Base-by-base conservation (phyloP, 1,139 yeast genomes). In the Yamadazyma siamensis region DNA sequence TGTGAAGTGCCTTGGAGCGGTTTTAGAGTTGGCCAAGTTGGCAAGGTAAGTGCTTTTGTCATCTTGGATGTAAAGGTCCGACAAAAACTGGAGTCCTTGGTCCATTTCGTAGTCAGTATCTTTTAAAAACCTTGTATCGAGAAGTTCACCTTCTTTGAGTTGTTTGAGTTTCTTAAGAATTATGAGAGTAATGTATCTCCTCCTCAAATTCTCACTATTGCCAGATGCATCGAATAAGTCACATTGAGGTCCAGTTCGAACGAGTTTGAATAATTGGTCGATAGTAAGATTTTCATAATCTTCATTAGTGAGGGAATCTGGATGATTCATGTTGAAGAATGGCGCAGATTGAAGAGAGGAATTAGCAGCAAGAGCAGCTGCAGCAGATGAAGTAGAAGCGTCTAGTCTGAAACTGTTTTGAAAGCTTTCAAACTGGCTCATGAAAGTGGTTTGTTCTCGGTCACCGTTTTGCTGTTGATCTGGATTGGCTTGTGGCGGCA, bases 1-100 rank as follows among this genome's bases (percentile, higher is more conserved):
- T 19, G 80, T 70, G 50, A 86, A 85, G 29, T 65, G 68, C 38
- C 95, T 66, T 5, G 88, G 89, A 0, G 71, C 63, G 20, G 57
- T 51, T 38, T 61, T 65, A 3, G 62, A 46, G 38, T 52, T 38
- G 15, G 47, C 44, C 13, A 46, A 40, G 29, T 53, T 55, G 26
- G 51, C 40, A 10, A 34, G 20, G 15, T 33, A 30, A 2, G 29
- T 20, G 12, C 54, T 34, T 28, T 55, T 62, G 32, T 56, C 62
- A 39, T 66, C 70, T 40, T 65, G 70, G 24, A 65, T 46, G 39
- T 63, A 66, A 41, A 67, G 43, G 40, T 67, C 69, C 11, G 66
- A 56, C 36, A 68, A 54, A 39, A 68, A 68, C 32, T 61, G 66
- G 20, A 68, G 52, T 37, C 57, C 59, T 35, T 57, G 62, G 47